These are phyloP conservation scores for Ehretia macrophylla DNA, from an alignment of 257 asterid genomes.

Conservation along the genomic window DNA sequence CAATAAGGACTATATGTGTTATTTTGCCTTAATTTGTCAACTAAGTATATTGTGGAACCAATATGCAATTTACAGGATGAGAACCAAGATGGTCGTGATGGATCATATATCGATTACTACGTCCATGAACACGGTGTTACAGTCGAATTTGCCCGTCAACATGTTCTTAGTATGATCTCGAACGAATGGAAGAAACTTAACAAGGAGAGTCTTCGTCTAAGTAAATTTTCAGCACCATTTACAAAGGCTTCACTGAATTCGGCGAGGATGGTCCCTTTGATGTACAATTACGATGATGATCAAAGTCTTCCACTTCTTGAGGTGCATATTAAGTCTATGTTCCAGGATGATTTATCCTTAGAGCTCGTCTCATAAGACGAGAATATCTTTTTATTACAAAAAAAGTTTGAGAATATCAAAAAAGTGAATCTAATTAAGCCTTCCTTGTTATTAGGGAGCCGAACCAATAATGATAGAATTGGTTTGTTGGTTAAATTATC, in stretches of 20 bases:
- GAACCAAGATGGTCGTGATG: conserved; percentile 34
- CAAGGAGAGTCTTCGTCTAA: conserved; percentile 20
- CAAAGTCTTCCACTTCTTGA: conserved; percentile 15
- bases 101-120: conserved; percentile 32
- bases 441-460: too few relatives aligned
- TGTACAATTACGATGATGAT: conserved; percentile 28
- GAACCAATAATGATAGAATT: too few relatives aligned
- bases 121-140: conserved; percentile 16
- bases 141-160: conserved; percentile 11
- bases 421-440: too few relatives aligned
- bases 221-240: conserved; percentile 5
- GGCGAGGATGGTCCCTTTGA: conserved; percentile 32
- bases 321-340: conserved; percentile 12
- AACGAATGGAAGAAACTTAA: conserved; percentile 7
- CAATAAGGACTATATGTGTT: too few relatives aligned
- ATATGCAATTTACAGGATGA: conserved; percentile 20
- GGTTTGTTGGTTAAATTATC: too few relatives aligned
- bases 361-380: too few relatives aligned
- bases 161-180: conserved; percentile 15
- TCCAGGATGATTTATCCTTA: neutral
- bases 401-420: too few relatives aligned
- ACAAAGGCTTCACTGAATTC: conserved; percentile 33
- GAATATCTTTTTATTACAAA: too few relatives aligned
- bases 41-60: conserved; percentile 6
- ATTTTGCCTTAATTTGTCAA: too few relatives aligned